Base-by-base conservation (phyloP, 345 rosid genomes). In the Bretschneidera sinensis region DNA sequence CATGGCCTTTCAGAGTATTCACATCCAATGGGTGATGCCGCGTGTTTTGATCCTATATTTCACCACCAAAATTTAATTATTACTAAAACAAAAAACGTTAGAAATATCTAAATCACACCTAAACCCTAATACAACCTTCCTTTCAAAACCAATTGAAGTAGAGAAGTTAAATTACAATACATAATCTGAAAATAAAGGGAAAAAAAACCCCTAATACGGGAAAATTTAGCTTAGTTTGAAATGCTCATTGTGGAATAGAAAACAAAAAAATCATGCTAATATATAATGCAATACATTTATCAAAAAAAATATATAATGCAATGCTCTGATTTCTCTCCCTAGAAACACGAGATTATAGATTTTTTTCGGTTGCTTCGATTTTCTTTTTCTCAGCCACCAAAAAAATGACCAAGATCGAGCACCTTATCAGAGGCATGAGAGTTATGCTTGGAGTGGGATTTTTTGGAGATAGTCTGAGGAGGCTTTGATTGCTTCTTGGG, bases 1-100 rank as follows among this genome's bases (percentile, higher is more conserved):
- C 85, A 48, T 94, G 97, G 60, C 99, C 99, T 85, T 91, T 94
- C 71, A 94, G 71, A 63, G 99, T 94, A 76, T 94, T 94, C 72
- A 91, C 75, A 82, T 86, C 97, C 78, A 95, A 74, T 19, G 88
- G 92, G 73, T 90, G 96, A 64, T 86, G 97, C 39, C 85, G 71
- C 78, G 74, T 90, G 76, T 24, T 78, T 74, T 83, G 95, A 61
- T 80, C 96, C 96, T 92, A 9, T 60, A 65, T 51, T 62, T 33
- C 69, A 57, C 18, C 60, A 54, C 10, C 51, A 59, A 43, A n/a
- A n/a, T n/a, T n/a, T n/a, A 14, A 50, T 60, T 22, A 54, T 24
- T 4, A 48, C 24, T 22, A 9, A 43, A 5, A 18, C 3, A 60
- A 5, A 22, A 9, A 34, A 51, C 21, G 19, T 17, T 48, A 47